Evolutionary conservation across 495 filamentous ascomycete genomes (phyloP).

Genomic region (Penicillium parvum): DNA sequence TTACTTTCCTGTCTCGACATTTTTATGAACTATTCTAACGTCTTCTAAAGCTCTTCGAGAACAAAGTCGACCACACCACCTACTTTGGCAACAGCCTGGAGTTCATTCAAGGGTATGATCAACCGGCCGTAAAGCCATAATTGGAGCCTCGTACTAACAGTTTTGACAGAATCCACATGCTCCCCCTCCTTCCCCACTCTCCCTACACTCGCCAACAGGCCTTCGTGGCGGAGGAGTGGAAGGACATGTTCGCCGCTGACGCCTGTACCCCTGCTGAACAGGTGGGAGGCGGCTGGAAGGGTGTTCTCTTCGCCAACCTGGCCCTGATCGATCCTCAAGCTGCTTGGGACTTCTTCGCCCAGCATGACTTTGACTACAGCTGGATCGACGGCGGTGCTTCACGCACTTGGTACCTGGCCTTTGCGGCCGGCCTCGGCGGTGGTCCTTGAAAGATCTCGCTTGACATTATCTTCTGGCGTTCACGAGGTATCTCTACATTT

Average conservation of each 20-base stretch:
- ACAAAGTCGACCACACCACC: slow-evolving; percentile 92
- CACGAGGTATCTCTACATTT: not conserved
- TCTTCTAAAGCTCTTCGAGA: slow-evolving; percentile 71
- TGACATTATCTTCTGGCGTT: not conserved
- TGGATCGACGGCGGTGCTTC: slow-evolving; percentile 86
- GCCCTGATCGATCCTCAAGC: slow-evolving; percentile 69
- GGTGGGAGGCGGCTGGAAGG: slow-evolving; percentile 74
- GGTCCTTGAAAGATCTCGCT: slow-evolving; percentile 3
- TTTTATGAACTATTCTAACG: too few relatives aligned
- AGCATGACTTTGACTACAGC: slow-evolving; percentile 57
- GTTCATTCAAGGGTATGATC: slow-evolving; percentile 71
- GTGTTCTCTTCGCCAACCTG: slow-evolving; percentile 78
- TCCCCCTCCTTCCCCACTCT: slow-evolving; percentile 73
- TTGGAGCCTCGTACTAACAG: slow-evolving; percentile 6
- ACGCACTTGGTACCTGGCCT: slow-evolving; percentile 85
- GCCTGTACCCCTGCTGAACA: slow-evolving; percentile 48
- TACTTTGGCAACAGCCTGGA: slow-evolving; percentile 82
- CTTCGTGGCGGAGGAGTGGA: slow-evolving; percentile 86
- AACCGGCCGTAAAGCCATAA: not conserved
- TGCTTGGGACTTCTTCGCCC: slow-evolving; percentile 70
- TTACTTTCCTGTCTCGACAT: slow-evolving; percentile 1
- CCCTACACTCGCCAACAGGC: slow-evolving; percentile 59
- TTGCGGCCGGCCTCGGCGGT: slow-evolving; percentile 52
- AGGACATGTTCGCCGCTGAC: slow-evolving; percentile 59
- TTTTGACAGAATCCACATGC: slow-evolving; percentile 81